Evolutionary conservation across 2,329 filamentous ascomycete species (phyloP).

Genomic region (Tolypocladium inflatum): DNA sequence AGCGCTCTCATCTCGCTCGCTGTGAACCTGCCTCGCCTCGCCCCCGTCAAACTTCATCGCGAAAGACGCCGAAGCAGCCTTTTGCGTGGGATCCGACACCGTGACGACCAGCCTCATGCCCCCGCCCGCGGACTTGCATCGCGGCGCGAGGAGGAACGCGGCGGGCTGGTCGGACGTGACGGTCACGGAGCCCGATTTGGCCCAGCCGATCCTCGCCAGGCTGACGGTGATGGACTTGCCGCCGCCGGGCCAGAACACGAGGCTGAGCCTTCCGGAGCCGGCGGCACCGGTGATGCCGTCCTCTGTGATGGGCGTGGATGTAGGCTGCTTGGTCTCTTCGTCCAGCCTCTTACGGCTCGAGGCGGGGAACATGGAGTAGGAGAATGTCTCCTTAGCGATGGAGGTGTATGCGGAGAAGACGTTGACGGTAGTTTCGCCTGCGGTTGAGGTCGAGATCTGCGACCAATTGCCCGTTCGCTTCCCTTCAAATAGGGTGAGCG

Average conservation of each 20-base stretch:
- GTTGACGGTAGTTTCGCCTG: slow-evolving; percentile 6
- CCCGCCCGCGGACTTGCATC: not conserved
- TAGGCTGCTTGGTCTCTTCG: slow-evolving; percentile 5
- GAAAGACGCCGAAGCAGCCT: too few relatives aligned
- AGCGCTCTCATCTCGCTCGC: too few relatives aligned
- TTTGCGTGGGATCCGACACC: too few relatives aligned
- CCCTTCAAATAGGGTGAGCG: slow-evolving; percentile 9
- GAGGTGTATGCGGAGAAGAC: slow-evolving; percentile 13
- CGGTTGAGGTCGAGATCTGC: slow-evolving; percentile 11
- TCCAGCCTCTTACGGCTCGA: slow-evolving; percentile 4
- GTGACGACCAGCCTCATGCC: too few relatives aligned
- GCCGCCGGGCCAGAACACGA: slow-evolving; percentile 13
- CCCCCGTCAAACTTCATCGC: too few relatives aligned
- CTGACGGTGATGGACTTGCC: slow-evolving; percentile 6
- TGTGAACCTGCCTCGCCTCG: too few relatives aligned
- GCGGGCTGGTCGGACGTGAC: slow-evolving; percentile 8
- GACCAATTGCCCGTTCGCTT: slow-evolving; percentile 13
- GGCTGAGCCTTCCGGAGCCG: slow-evolving; percentile 6
- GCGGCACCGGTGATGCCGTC: slow-evolving; percentile 9
- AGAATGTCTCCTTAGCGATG: slow-evolving; percentile 1
- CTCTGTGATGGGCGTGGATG: slow-evolving; percentile 6
- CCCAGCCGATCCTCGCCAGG: slow-evolving; percentile 9
- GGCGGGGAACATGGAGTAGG: slow-evolving; percentile 10
- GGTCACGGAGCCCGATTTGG: slow-evolving; percentile 5
- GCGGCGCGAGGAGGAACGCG: slow-evolving; percentile 6